Evolutionary conservation across 208 protist genomes (phyloP).

Genomic region (Leishmania lainsoni): DNA sequence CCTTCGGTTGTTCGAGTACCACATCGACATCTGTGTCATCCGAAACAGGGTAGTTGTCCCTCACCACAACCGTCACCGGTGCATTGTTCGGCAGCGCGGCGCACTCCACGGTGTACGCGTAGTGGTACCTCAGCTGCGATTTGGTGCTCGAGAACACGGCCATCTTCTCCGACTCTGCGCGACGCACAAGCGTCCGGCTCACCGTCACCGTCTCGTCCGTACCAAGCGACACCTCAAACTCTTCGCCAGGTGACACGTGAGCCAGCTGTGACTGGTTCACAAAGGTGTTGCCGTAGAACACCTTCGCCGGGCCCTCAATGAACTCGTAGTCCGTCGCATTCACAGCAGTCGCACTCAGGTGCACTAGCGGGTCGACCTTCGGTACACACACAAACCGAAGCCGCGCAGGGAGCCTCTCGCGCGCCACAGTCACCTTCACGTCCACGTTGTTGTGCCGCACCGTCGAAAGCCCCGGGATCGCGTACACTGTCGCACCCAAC

Average conservation of each 20-base stretch:
- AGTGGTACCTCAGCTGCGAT: constrained; percentile 30
- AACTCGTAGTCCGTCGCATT: constrained; percentile 55
- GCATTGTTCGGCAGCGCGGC: constrained; percentile 13
- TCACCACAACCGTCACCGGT: constrained; percentile 46
- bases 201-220: constrained; percentile 45
- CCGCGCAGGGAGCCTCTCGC: constrained; percentile 36
- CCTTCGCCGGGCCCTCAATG: constrained; percentile 48
- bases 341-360: constrained; percentile 41
- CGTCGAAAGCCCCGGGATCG: constrained; percentile 42
- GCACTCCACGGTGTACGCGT: constrained; percentile 30
- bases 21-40: constrained; percentile 43
- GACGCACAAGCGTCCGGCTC: constrained; percentile 31
- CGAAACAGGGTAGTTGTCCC: constrained; percentile 57
- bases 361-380: constrained; percentile 36
- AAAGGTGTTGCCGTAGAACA: constrained; percentile 57
- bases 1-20: constrained; percentile 27
- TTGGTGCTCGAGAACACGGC: constrained; percentile 25
- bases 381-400: constrained; percentile 44
- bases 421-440: constrained; percentile 48
- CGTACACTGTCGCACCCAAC: constrained; percentile 40
- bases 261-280: constrained; percentile 45
- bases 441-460: constrained; percentile 51
- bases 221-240: constrained; percentile 55
- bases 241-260: constrained; percentile 42
- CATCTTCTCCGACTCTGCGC: constrained; percentile 27